phyloP scores from a whole-genome alignment of 768 basidiomycete genomes.

The Gautieria morchelliformis region DNA sequence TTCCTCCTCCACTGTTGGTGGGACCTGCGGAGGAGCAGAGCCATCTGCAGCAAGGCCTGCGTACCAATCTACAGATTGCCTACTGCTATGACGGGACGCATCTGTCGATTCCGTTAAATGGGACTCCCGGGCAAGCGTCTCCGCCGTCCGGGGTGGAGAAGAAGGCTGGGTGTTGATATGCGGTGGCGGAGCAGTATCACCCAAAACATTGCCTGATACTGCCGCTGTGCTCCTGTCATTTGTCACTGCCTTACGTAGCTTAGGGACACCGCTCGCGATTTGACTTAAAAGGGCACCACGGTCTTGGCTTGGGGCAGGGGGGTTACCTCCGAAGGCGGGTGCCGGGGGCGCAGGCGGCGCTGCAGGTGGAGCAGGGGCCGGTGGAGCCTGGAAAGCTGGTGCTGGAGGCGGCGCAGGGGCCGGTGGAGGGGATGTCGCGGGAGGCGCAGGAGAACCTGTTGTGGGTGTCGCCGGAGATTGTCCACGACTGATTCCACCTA shows the following conservation, averaged over 20 bases:
- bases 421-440: conserved; percentile 27
- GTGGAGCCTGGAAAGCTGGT: conserved; percentile 21
- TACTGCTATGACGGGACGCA: conserved; percentile 33
- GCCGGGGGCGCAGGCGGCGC: conserved; percentile 22
- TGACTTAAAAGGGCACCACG: conserved; percentile 55
- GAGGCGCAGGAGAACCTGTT: conserved; percentile 23
- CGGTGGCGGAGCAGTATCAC: conserved; percentile 56
- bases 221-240: conserved; percentile 70
- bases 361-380: conserved; percentile 20
- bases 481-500: conserved; percentile 31
- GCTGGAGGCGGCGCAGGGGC: conserved; percentile 27
- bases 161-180: conserved; percentile 51
- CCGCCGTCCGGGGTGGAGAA: conserved; percentile 27
- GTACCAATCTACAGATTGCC: conserved; percentile 89
- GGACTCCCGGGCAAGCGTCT: conserved; percentile 17
- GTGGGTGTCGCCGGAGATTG: conserved; percentile 15
- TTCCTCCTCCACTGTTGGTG: conserved; percentile 50
- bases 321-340: conserved; percentile 17
- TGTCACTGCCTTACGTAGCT: conserved; percentile 67
- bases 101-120: conserved; percentile 11
- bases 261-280: conserved; percentile 65
- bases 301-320: conserved; percentile 20
- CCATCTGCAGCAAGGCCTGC: conserved; percentile 71
- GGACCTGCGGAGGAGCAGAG: conserved; percentile 29
- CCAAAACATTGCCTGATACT: conserved; percentile 70